phyloP scores from a whole-genome alignment of 495 filamentous ascomycete species.

The Penicillium salamii region DNA sequence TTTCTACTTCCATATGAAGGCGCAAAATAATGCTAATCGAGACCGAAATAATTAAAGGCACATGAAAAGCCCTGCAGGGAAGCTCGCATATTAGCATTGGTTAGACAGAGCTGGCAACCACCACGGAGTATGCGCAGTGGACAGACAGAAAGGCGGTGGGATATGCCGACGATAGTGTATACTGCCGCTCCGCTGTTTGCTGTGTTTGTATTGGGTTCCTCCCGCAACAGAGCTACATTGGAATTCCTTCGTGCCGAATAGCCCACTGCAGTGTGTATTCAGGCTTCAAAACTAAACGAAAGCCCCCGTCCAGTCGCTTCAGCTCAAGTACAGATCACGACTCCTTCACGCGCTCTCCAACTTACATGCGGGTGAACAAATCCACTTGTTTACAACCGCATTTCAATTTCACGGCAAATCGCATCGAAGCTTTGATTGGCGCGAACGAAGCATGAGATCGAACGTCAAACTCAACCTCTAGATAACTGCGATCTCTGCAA shows the following conservation, averaged over 20 bases:
- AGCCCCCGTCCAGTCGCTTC: neutral
- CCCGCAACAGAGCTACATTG: neutral
- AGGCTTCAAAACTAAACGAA: neutral
- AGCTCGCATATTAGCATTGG: too few relatives aligned
- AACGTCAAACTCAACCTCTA: too few relatives aligned
- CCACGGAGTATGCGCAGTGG: too few relatives aligned
- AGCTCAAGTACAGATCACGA: neutral
- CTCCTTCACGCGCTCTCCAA: neutral
- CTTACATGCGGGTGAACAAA: neutral
- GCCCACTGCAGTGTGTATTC: neutral
- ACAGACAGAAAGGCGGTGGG: too few relatives aligned
- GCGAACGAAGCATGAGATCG: neutral
- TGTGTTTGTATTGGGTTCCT: constrained; percentile 2
- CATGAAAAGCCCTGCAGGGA: too few relatives aligned
- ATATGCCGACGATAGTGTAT: too few relatives aligned
- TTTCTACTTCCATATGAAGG: too few relatives aligned
- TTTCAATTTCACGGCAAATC: neutral
- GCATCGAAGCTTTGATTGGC: neutral
- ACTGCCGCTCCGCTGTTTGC: neutral
- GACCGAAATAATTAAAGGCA: too few relatives aligned
- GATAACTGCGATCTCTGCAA: too few relatives aligned
- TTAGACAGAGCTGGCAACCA: too few relatives aligned
- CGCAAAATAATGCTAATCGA: too few relatives aligned
- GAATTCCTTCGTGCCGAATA: neutral
- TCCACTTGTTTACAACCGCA: constrained; percentile 2